These are phyloP conservation scores for Microsporum canis DNA, from an alignment of 2,329 filamentous ascomycete species.

Conservation along the genomic window DNA sequence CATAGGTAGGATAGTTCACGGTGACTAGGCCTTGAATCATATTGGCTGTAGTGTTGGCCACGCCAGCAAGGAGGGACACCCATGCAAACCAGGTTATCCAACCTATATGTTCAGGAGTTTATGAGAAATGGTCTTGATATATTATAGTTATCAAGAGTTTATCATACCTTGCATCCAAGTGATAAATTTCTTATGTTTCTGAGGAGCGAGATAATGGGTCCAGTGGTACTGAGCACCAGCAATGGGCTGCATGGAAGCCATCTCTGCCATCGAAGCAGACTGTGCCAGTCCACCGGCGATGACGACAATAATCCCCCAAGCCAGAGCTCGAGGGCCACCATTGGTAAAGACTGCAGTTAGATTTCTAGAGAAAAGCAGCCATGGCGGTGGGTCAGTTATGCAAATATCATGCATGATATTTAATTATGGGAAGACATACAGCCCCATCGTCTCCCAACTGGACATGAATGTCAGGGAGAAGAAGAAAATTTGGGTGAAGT, in stretches of 20 bases:
- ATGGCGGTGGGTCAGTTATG: background rate
- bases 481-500: slow-evolving; percentile 21
- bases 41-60: slow-evolving; percentile 26
- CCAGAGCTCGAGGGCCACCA: slow-evolving; percentile 23
- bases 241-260: slow-evolving; percentile 32
- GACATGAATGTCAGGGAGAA: slow-evolving; percentile 22
- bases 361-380: slow-evolving; percentile 8
- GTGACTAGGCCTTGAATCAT: slow-evolving; percentile 27
- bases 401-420: background rate
- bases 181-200: slow-evolving; percentile 21
- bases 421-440: slow-evolving; percentile 12
- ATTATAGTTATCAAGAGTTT: background rate
- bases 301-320: slow-evolving; percentile 25
- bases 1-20: slow-evolving; percentile 25
- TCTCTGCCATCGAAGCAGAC: slow-evolving; percentile 29
- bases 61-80: slow-evolving; percentile 26
- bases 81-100: slow-evolving; percentile 37
- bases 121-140: slow-evolving; percentile 9
- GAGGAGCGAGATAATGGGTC: slow-evolving; percentile 28
- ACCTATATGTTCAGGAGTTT: slow-evolving; percentile 17
- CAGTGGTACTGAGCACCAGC: slow-evolving; percentile 37
- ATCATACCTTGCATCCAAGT: slow-evolving; percentile 23
- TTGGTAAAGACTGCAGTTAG: slow-evolving; percentile 30
- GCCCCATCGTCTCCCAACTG: slow-evolving; percentile 19
- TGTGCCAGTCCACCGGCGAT: slow-evolving; percentile 23